phyloP scores from a whole-genome alignment of 1,139 yeast species.

The Zygosaccharomyces pseudobailii region DNA sequence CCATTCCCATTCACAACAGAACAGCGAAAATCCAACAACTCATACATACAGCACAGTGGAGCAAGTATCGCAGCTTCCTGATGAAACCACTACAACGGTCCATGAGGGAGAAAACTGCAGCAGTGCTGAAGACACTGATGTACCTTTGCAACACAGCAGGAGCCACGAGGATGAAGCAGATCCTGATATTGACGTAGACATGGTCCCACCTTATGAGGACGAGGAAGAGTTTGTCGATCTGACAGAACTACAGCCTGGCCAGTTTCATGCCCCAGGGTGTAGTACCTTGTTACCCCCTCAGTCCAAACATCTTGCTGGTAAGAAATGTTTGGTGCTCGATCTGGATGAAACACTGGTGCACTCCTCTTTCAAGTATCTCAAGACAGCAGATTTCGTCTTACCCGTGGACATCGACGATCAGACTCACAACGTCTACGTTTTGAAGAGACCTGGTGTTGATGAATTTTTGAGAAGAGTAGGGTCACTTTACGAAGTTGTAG shows the following conservation, averaged over 20 bases:
- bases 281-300: constrained; percentile 58
- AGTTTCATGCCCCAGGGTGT: constrained; percentile 55
- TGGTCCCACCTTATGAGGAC: constrained; percentile 20
- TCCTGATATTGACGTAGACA: constrained; percentile 19
- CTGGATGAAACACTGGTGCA: constrained; percentile 96
- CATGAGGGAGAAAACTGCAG: constrained; percentile 18
- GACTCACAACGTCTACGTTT: constrained; percentile 90
- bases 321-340: constrained; percentile 86
- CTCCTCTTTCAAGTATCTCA: constrained; percentile 84
- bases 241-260: constrained; percentile 64
- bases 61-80: not conserved
- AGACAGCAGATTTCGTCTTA: constrained; percentile 92
- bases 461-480: constrained; percentile 83
- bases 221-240: constrained; percentile 43
- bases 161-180: constrained; percentile 10
- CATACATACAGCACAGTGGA: not conserved
- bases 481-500: constrained; percentile 85
- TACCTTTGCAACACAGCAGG: constrained; percentile 7
- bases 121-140: constrained; percentile 17
- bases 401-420: constrained; percentile 89
- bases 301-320: constrained; percentile 40
- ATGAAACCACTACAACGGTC: constrained; percentile 17
- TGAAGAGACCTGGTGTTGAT: constrained; percentile 97
- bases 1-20: constrained; percentile 2
- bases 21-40: not conserved